Evolutionary conservation across 108 stramenopile species (phyloP), one percentile per base, ranked within the genome.

Genomic region (Stephanodiscus minutulus): DNA sequence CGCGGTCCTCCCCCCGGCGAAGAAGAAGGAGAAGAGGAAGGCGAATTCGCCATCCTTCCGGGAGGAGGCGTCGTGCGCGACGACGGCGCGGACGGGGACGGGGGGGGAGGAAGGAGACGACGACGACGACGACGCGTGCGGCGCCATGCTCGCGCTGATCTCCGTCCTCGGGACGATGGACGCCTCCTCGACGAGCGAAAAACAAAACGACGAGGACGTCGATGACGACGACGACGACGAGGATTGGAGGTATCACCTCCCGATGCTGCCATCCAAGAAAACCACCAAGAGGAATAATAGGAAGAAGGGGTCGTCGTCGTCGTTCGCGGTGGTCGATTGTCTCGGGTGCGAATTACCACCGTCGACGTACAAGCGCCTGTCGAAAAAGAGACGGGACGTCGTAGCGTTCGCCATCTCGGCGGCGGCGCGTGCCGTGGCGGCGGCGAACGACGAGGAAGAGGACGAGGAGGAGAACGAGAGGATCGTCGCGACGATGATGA

Each of bases 71-170:
- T n/a, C n/a, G 13, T 36, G 31, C 31, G 31, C 3, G 3, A 4
- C 31, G 31, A 33, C 31, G 31, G 31, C 31, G 31, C 31, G 31
- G 31, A 33, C 31, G 31, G n/a, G n/a, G 20, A 29, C 3, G 58
- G 63, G 57, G 29, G 47, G 33, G 43, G 33, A 33, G 58, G 28
- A 72, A 22, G 49, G 22, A 12, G 33, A 56, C 17, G 43, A 33
- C 17, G 61, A 44, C 0, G 18, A 24, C 15, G 81, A 82, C 41
- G 77, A 79, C 68, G 76, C 81, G 10, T 48, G 76, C 7, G 69
- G 67, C 56, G 81, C 60, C 24, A 63, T 82, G 33, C 47, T 78
- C 58, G 64, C 81, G 15, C 31, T 82, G 44, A 12, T 79, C 22
- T 60, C 76, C 5, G 63, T 82, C 7, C 53, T 82, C 62, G 72